Base-by-base conservation (phyloP, 805 yeast species). In the Candida broadrunensis region DNA sequence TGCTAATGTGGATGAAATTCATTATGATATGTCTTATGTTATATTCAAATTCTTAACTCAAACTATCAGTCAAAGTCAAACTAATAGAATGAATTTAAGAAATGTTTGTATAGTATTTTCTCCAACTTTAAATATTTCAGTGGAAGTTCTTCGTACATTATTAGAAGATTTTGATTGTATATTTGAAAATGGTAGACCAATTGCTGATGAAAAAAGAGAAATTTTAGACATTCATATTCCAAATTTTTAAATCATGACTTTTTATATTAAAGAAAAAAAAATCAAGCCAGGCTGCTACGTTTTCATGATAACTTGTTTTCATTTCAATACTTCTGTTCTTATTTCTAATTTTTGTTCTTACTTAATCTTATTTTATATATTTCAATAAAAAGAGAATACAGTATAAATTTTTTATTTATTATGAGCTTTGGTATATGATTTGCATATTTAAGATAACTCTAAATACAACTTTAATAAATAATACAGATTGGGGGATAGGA, bases 31-130 rank as follows among this genome's bases (percentile, higher is more conserved):
- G 16, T 68, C 88, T 53, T 77, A 65, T 47, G 80, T 78, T 8
- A 61, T 90, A n/a, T 80, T 88, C 57, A 78, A 75, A 42, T 80
- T 86, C 48, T 67, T 91, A 58, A 66, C 75, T 19, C 75, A 79
- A 43, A 86, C 90, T 34, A 73, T 83, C 36, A 70, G 76, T 33
- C 75, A 82, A 50, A 74, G 72, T 44, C 75, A 76, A 12, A 62
- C 67, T 43, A 91, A 90, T 65, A 82, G 88, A 61, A 91, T 91
- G 99, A 85, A 83, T 44, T 64, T 85, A 43, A 72, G 85, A 49
- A 91, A 93, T 53, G 65, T 78, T 38, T 81, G 88, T 52, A 86
- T 86, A 56, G 93, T 86, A 4, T 85, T 86, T 55, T 85, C 88
- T 4, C 93, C 95, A 2, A 86, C 95, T 0, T 67, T 86, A 49